These are phyloP conservation scores for Anthracocystis setariae DNA, from an alignment of 1,284 basidiomycete species.

Conservation along the genomic window DNA sequence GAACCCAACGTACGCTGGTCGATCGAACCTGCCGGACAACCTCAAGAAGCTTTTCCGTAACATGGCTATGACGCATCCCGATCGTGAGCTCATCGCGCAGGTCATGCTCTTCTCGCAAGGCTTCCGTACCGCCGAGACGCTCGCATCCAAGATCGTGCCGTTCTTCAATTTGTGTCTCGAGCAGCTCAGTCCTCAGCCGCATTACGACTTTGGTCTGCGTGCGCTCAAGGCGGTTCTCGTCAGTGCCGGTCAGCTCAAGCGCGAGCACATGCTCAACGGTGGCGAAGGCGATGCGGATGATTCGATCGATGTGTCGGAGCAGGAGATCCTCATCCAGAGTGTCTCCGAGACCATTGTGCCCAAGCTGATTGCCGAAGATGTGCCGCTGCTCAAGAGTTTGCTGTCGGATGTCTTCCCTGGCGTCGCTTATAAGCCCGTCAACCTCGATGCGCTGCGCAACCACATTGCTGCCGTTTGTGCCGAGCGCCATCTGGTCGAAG, in stretches of 20 bases:
- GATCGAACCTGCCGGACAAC: constrained; percentile 95
- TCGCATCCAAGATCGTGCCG: constrained; percentile 97
- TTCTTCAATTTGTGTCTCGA: constrained; percentile 99
- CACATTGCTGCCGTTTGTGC: constrained; percentile 87
- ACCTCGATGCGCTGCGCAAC: constrained; percentile 83
- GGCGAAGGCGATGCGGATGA: constrained; percentile 20
- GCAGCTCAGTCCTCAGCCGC: constrained; percentile 94
- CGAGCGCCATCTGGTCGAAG: constrained; percentile 83
- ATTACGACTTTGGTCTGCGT: constrained; percentile 98
- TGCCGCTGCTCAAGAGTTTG: constrained; percentile 89
- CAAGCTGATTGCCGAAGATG: constrained; percentile 96
- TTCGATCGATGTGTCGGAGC: constrained; percentile 76
- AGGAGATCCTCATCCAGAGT: constrained; percentile 97
- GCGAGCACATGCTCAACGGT: constrained; percentile 72
- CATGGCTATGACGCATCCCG: constrained; percentile 99
- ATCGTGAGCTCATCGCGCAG: constrained; percentile 97
- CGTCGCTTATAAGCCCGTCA: constrained; percentile 86
- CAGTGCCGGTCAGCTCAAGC: constrained; percentile 96
- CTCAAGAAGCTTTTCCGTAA: constrained; percentile 91
- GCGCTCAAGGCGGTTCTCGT: constrained; percentile 96
- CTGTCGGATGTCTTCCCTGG: constrained; percentile 98
- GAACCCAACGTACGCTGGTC: constrained; percentile 93
- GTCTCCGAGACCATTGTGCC: constrained; percentile 99
- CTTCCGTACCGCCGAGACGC: constrained; percentile 93
- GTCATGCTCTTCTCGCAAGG: constrained; percentile 99